Evolutionary conservation across 345 rosid genomes (phyloP).

Genomic region (Durio zibethinus): DNA sequence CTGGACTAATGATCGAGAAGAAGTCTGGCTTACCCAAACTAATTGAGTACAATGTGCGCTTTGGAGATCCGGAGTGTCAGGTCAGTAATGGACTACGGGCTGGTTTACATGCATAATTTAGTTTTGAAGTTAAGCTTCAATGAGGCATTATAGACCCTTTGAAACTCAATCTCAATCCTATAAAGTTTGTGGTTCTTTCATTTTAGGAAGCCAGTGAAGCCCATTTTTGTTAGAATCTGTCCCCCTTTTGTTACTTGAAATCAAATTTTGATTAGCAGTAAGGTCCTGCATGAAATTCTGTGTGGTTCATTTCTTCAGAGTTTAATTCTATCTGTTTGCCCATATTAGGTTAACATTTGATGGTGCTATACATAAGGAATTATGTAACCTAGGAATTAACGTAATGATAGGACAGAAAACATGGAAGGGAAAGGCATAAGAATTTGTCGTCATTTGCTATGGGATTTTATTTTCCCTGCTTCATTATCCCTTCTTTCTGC

Average conservation of each 20-base stretch:
- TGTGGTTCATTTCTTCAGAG: background rate
- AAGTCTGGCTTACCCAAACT: constrained; percentile 89
- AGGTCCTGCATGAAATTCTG: background rate
- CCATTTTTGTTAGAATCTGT: background rate
- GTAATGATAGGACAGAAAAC: background rate
- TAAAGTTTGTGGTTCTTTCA: background rate
- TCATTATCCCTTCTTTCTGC: background rate
- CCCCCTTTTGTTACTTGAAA: background rate
- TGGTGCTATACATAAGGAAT: background rate
- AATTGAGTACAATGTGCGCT: constrained; percentile 96
- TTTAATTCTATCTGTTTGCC: background rate
- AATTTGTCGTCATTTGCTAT: background rate
- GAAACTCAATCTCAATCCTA: background rate
- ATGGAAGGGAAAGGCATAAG: background rate
- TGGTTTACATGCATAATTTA: constrained; percentile 27
- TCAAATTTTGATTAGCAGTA: background rate
- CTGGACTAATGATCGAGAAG: constrained; percentile 94
- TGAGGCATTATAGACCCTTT: background rate
- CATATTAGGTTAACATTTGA: background rate
- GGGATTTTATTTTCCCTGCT: background rate
- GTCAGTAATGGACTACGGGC: constrained; percentile 66
- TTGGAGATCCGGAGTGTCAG: constrained; percentile 99
- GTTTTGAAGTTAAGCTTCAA: constrained; percentile 31
- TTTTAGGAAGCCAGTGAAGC: background rate
- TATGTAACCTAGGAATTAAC: background rate